Base-by-base conservation (phyloP, 371 early-diverging fungal species). In the Fennellomyces sp. region DNA sequence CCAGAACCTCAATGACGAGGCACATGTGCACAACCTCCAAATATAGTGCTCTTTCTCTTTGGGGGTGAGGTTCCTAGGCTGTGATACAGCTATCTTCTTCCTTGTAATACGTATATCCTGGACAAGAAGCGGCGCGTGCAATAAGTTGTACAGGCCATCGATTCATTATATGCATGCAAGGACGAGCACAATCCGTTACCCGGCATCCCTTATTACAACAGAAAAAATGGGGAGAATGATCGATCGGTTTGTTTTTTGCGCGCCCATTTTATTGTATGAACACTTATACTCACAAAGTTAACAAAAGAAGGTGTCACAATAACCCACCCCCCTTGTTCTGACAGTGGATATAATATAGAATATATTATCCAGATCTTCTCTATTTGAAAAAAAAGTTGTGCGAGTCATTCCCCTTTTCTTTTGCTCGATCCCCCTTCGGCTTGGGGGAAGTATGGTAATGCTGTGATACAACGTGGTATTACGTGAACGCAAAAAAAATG, bases 21-120 rank as follows among this genome's bases (percentile, higher is more conserved):
- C 8, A 23, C 53, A 53, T 53, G 53, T 53, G 53, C 38, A 53
- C 30, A n/a, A 36, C 8, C 10, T 21, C 53, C 53, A 35, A 33
- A 30, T 53, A 21, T 19, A 53, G 53, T 27, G 28, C 15, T 6
- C 13, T 5, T 15, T 49, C n/a, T n/a, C n/a, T 49, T 49, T 21
- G 49, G 49, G 49, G 49, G 49, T 49, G 15, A 27, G 19, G 23
- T 49, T 21, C 25, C 27, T 49, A 15, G 17, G 15, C 6, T 15
- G 15, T 49, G 15, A 49, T 49, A 49, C 15, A 19, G 27, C 49
- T 49, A 15, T 49, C 19, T 49, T 7, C 49, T 23, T 23, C 15
- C 10, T 49, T 49, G n/a, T n/a, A n/a, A n/a, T n/a, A n/a, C n/a
- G 41, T 41, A 21, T 41, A 41, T n/a, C 41, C 41, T n/a, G 41